These are phyloP conservation scores for Pholiota microspora DNA, from an alignment of 768 basidiomycete genomes.

Conservation along the genomic window DNA sequence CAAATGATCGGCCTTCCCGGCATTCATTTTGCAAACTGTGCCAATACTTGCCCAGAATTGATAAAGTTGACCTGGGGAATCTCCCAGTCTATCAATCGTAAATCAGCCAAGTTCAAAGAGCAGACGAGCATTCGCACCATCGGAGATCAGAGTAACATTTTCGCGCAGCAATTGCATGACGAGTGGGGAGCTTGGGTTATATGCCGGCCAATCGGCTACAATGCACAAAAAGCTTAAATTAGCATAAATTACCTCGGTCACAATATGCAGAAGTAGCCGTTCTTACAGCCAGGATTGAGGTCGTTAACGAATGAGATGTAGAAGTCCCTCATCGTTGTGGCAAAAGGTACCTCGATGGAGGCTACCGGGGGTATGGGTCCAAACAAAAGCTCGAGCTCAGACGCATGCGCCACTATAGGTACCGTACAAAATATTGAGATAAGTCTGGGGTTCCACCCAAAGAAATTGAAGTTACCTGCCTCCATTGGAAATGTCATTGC, in stretches of 20 bases:
- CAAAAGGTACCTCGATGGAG: conserved; percentile 41
- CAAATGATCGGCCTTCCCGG: not conserved
- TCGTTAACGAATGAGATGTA: conserved; percentile 58
- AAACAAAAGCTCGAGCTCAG: conserved; percentile 48
- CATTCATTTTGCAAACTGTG: conserved; percentile 44
- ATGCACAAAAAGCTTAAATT: not conserved
- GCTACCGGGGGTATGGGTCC: conserved; percentile 39
- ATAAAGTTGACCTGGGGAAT: conserved; percentile 40
- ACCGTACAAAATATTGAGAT: not conserved
- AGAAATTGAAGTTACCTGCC: conserved; percentile 28
- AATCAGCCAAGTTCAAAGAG: not conserved
- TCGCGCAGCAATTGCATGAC: conserved; percentile 50
- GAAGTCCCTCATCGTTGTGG: conserved; percentile 47
- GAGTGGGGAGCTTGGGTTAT: conserved; percentile 27
- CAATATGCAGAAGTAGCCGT: conserved; percentile 16
- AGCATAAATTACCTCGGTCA: not conserved
- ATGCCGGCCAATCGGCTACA: conserved; percentile 41
- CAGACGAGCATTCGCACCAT: conserved; percentile 34
- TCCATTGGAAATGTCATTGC: conserved; percentile 44
- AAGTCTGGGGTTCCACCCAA: not conserved
- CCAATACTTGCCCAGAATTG: conserved; percentile 36
- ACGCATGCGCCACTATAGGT: conserved; percentile 43
- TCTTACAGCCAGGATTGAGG: conserved; percentile 52
- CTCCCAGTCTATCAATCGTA: conserved; percentile 34
- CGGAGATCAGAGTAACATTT: conserved; percentile 53